Evolutionary conservation across 1,139 yeast species (phyloP).

Genomic region (Magnusiomyces tetraspermus): DNA sequence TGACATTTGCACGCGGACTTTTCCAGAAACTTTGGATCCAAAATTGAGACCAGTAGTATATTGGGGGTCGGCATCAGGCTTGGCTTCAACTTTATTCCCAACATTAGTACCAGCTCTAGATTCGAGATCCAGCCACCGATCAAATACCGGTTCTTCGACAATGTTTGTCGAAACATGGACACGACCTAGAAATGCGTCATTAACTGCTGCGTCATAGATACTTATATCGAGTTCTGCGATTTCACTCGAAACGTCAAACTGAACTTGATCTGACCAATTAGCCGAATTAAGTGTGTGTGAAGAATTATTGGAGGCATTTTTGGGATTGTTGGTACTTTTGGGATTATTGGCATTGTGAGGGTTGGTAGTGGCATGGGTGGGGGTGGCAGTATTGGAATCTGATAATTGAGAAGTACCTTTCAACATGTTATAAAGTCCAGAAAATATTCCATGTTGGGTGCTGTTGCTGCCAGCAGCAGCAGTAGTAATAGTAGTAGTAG

Average conservation of each 20-base stretch:
- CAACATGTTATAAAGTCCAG: neutral
- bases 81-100: no score
- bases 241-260: conserved; percentile 75
- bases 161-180: conserved; percentile 64
- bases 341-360: no score
- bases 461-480: no score
- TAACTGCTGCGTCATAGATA: conserved; percentile 72
- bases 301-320: no score
- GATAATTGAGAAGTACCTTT: conserved; percentile 10
- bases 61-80: no score
- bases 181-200: conserved; percentile 81
- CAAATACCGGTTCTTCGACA: conserved; percentile 36
- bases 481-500: no score
- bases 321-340: no score
- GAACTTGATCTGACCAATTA: conserved; percentile 93
- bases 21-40: conserved; percentile 70
- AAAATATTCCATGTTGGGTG: no score
- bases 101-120: conserved; percentile 61
- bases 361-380: no score
- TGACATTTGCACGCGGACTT: conserved; percentile 63
- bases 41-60: no score
- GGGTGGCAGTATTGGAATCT: conserved; percentile 35
- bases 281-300: no score
- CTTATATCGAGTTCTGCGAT: conserved; percentile 73
- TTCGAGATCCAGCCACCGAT: conserved; percentile 64